Evolutionary conservation across 2,329 filamentous ascomycete species (phyloP), one percentile per base, ranked within the genome.

Genomic region (Calcarisporium arbuscula): DNA sequence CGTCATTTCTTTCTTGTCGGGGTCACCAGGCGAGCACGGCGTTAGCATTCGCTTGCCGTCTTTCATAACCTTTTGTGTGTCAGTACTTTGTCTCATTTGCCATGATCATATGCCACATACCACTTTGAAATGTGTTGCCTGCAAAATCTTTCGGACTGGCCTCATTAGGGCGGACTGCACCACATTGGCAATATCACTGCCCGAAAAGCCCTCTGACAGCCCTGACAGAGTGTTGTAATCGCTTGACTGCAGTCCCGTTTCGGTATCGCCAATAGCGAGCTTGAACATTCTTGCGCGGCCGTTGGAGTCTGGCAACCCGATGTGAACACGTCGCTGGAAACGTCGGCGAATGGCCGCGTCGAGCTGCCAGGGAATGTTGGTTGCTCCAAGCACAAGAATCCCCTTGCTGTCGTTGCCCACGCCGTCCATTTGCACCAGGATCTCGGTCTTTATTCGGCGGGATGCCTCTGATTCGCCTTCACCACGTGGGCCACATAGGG

Each of bases 381-480:
- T 98, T 35, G 92, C 92, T 41, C 92, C 92, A 4, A 98, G 76
- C 26, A 98, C 94, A 17, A 98, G 70, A 8, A 98, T 90, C 15
- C 90, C 92, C 51, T 84, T 88, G 43, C 84, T 90, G 61, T 98
- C 92, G 44, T 94, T 90, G 43, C 92, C 94, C 8, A 98, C 92
- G 64, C 92, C 94, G 51, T 98, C 92, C 92, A 98, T 98, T 62
- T 98, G 92, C 14, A 98, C 90, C 11, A 98, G 79, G 53, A 98
- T 80, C 62, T 98, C 92, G 1, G 92, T 98, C 67, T 98, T 98
- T 72, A 98, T 98, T 58, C 92, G 84, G 41, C 92, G 78, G 34
- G 89, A 95, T 2, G 94, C 92, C 69, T 98, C 92, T 2, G 89
- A 95, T 67, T 98, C 94, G 57, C 92, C 92, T 71, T 98, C 92